These are phyloP conservation scores for Pythium oligandrum DNA, from an alignment of 352 stramenopile genomes.

Conservation along the genomic window DNA sequence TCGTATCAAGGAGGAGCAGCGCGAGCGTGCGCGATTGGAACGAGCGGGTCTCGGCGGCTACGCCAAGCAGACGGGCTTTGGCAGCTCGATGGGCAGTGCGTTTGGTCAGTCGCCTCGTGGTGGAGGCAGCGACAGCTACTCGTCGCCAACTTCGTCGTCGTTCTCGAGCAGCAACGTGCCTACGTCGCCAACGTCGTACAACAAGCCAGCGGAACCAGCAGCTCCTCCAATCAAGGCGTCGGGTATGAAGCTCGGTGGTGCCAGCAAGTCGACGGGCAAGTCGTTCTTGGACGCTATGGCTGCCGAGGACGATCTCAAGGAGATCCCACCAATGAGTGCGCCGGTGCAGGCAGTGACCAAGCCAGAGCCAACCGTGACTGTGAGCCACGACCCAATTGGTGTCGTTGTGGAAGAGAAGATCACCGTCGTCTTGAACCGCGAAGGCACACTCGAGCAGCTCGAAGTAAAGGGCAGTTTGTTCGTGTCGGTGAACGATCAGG, in stretches of 20 bases:
- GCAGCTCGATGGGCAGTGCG: conserved; percentile 53
- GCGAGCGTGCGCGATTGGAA: conserved; percentile 74
- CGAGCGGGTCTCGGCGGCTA: conserved; percentile 59
- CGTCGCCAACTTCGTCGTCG: conserved; percentile 21
- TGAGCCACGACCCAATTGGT: conserved; percentile 79
- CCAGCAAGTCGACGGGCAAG: conserved; percentile 51
- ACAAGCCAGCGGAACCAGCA: conserved; percentile 36
- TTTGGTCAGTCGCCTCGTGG: conserved; percentile 67
- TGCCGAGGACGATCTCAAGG: conserved; percentile 80
- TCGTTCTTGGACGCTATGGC: conserved; percentile 86
- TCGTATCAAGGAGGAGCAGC: conserved; percentile 86
- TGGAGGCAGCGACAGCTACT: conserved; percentile 27
- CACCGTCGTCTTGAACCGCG: conserved; percentile 75
- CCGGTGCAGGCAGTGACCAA: conserved; percentile 54
- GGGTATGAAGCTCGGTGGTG: conserved; percentile 32
- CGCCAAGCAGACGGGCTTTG: conserved; percentile 61
- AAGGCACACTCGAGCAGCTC: conserved; percentile 78
- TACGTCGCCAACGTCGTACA: conserved; percentile 70
- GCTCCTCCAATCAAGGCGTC: conserved; percentile 44
- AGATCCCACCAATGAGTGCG: conserved; percentile 79
- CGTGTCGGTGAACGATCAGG: conserved; percentile 77
- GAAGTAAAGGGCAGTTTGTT: conserved; percentile 86
- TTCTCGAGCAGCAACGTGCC: conserved; percentile 27
- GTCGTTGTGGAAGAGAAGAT: conserved; percentile 86
- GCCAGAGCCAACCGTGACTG: conserved; percentile 50